Evolutionary conservation across 208 protist species (phyloP), one percentile per base, ranked within the genome.

Genomic region (Trypanosoma cruzi): DNA sequence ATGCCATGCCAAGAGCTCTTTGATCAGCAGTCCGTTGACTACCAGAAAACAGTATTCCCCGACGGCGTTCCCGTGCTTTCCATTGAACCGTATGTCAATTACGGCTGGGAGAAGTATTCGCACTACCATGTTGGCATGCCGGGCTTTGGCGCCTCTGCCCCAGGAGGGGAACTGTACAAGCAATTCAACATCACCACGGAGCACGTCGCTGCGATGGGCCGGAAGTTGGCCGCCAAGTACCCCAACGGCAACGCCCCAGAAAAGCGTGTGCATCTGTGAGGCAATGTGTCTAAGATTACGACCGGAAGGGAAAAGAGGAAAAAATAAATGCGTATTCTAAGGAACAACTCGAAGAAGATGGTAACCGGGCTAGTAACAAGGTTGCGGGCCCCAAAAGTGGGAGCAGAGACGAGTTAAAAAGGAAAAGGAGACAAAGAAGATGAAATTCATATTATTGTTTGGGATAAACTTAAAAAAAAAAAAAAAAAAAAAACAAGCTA

Each of bases 1-100:
- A 98, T 99, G 94, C 99, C 99, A 37, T 99, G 92, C 77, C 90
- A 93, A 64, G 94, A 99, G 66, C 82, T 99, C 29, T 99, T 99
- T 71, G 92, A 98, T 62, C 67, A 78, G 40, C 98, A 99, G 86
- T 28, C 89, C 4, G 44, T 65, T 0, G 86, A 84, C 37, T 99
- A 99, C 88, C 90, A 89, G 65, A 42, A 80, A 49, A 70, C 64
- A 3, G 85, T 99, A 7, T 84, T 99, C 64, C 85, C 87, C 63
- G 57, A 64, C 1, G 94, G 96, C 55, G 88, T 98, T 29, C 96
- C 97, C 18, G 90, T 97, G 56, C 50, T 99, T 28, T 93, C 88
- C 29, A 91, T 98, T 64, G 97, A 99, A 91, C 96, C 98, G 52
- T 97, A 93, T 73, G 64, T 85, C 34, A 83, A 74, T 37, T 68